Conservation (phyloP, 805 yeast genomes). For the Candida railenensis region DNA sequence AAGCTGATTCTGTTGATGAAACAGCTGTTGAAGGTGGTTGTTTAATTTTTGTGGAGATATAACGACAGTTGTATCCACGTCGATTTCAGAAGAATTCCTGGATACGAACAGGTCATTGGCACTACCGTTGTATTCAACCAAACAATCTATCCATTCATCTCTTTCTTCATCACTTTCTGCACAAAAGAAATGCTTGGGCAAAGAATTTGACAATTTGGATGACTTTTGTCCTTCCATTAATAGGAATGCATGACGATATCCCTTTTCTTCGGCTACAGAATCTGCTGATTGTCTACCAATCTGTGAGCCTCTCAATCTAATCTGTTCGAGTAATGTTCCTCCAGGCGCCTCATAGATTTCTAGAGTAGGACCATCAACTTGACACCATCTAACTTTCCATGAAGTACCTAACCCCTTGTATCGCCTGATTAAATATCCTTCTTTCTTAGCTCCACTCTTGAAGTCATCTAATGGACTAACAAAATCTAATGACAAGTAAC, state of each 20-base stretch:
- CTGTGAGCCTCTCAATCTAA: constrained; percentile 49
- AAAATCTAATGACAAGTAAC: constrained; percentile 66
- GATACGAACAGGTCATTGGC: constrained; percentile 4
- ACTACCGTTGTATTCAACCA: constrained; percentile 32
- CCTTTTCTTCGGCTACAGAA: constrained; percentile 44
- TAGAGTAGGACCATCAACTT: constrained; percentile 57
- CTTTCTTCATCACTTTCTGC: constrained; percentile 78
- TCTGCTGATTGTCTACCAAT: constrained; percentile 52
- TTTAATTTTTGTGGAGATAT: constrained; percentile 4
- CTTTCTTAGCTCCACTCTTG: constrained; percentile 54
- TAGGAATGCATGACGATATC: constrained; percentile 61
- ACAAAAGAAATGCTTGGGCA: constrained; percentile 64
- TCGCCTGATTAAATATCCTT: constrained; percentile 64
- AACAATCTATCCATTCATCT: constrained; percentile 62
- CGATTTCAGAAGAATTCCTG: constrained; percentile 3
- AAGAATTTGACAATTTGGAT: constrained; percentile 28
- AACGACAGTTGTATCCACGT: neutral
- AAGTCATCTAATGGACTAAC: constrained; percentile 57
- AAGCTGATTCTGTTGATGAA: neutral
- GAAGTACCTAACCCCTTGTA: constrained; percentile 60
- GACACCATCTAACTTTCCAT: constrained; percentile 74
- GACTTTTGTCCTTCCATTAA: constrained; percentile 46
- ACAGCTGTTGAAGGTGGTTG: constrained; percentile 3
- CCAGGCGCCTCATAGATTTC: constrained; percentile 58
- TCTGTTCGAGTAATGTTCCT: constrained; percentile 53